These are phyloP conservation scores for Leishmania tarentolae DNA, from an alignment of 208 protist genomes.

Conservation along the genomic window DNA sequence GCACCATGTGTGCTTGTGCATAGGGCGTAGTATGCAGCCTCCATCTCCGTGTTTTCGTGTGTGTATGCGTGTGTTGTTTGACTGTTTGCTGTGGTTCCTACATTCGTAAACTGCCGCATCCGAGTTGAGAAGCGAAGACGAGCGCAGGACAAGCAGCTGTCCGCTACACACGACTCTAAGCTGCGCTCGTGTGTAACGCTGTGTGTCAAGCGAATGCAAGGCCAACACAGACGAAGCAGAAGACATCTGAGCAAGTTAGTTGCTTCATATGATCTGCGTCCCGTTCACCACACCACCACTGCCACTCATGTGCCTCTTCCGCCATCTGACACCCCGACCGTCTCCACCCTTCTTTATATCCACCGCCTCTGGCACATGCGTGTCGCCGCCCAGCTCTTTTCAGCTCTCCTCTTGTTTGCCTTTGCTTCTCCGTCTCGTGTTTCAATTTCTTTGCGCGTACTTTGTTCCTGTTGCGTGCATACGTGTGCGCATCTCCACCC, in stretches of 20 bases:
- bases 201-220: background rate
- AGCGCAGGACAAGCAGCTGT: background rate
- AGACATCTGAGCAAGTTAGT: background rate
- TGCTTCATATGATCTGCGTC: background rate
- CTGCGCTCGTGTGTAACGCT: background rate
- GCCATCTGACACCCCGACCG: background rate
- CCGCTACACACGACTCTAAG: background rate
- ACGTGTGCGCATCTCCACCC: background rate
- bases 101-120: background rate
- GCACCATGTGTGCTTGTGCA: background rate
- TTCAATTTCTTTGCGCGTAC: background rate
- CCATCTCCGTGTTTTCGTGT: background rate
- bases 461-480: background rate
- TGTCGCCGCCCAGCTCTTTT: slow-evolving; percentile 4
- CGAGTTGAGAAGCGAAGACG: background rate
- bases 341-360: background rate
- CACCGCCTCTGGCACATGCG: background rate
- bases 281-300: background rate
- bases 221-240: background rate
- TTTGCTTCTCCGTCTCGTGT: background rate
- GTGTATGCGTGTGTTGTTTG: background rate
- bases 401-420: background rate
- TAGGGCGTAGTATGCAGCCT: background rate
- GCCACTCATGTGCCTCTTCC: background rate
- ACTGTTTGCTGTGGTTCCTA: background rate